Base-by-base conservation (phyloP, 139 green algal genomes). In the Coccomyxa sp. region DNA sequence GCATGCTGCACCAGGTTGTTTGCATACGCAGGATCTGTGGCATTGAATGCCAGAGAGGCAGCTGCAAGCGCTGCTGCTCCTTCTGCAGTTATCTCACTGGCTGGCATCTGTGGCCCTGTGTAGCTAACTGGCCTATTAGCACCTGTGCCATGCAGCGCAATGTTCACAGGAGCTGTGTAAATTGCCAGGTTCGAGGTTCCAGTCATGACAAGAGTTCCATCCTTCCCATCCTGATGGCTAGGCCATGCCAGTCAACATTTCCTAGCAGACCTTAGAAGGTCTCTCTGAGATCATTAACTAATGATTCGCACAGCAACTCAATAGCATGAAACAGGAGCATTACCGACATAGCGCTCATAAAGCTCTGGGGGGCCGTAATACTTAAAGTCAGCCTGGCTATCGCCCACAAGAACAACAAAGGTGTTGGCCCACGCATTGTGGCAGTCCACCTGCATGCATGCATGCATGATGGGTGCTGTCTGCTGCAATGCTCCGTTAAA, bases 1-100 rank as follows among this genome's bases (percentile, higher is more conserved):
- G 78, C 51, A 25, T 82, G 57, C 25, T 32, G 13, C 14, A 71
- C 13, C 25, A 31, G 21, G 13, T 23, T 32, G 18, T 13, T 25
- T 15, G 78, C 51, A 32, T 82, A 82, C 25, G 1, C n/a, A 17
- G 78, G 51, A 23, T 82, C 58, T 23, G 14, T 32, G 13, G 51
- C 23, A 32, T 31, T 18, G n/a, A 82, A 82, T 23, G 45, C 78
- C 51, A 82, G 13, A 1, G 57, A 31, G 13, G 51, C 57, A 13
- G 78, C 78, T 17, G 78, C 77, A 23, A 82, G 51, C 57, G 57
- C 78, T 51, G 78, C 78, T 27, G 45, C 78, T 15, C 1, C 78
- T 32, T 81, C 77, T 1, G 9, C 78, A 58, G 51, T 45, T 17
- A 51, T 82, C 23, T 82, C 57, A 45, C 51, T 82, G 76, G 31